Evolutionary conservation across 148 eudicot species (phyloP), one percentile per base, ranked within the genome.

Genomic region (Polygonum aviculare): DNA sequence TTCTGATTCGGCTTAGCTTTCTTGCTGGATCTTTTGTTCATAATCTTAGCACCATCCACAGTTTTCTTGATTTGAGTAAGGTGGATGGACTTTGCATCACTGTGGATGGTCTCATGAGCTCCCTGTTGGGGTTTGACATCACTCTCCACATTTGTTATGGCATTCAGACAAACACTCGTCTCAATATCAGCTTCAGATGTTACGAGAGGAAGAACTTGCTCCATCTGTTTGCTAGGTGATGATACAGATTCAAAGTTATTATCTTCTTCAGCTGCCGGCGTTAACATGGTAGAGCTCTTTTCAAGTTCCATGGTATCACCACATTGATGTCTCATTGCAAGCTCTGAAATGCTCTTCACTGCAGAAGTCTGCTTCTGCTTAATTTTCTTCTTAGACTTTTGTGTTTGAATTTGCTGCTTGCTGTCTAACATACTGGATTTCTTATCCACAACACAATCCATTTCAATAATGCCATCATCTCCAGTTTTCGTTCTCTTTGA

Each of bases 261-360:
- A 12, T n/a, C 75, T 12, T 21, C 21, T 35, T 26, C 52, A 45
- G 31, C 12, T 44, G 33, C 75, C 26, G 52, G 47, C 75, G 45
- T 72, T n/a, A 36, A 45, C 51, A 36, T 4, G 8, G 75, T 49
- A 22, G 54, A 45, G 75, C 75, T 47, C 51, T 41, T 40, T 45
- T 45, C 36, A 41, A 15, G 51, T 76, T 74, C 74, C 49, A 55
- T 51, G 49, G 62, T 76, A 69, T 60, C 80, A 79, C 75, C 78
- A 81, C 75, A 72, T 77, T 49, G 47, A 59, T 39, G 71, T 39
- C 16, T 75, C 36, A n/a, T 44, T 44, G 52, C 12, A 57, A n/a
- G 31, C n/a, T 63, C 69, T 63, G 18, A 11, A 33, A 63, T 26
- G 18, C 33, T 72, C 52, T 49, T 72, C 22, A 41, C 5, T 45